Base-by-base conservation (phyloP, 2,329 filamentous ascomycete genomes). In the Thielaviopsis populi region DNA sequence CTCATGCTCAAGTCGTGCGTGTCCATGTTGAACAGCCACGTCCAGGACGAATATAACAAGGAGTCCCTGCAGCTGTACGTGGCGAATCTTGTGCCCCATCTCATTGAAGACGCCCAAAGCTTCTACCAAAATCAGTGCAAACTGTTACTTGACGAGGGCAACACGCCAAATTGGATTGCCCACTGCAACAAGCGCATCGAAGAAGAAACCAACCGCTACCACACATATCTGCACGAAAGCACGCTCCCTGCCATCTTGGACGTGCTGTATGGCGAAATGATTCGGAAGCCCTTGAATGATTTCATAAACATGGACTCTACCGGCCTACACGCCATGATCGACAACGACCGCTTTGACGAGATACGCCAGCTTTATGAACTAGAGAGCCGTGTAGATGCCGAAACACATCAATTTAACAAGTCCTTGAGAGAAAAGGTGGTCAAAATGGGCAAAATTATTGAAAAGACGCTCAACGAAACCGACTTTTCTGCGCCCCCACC, bases 11-110 rank as follows among this genome's bases (percentile, higher is more conserved):
- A 89, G 68, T 87, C 88, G 61, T 92, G 89, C 71, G 82, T 90
- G 2, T 85, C 88, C 69, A 96, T 99, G 91, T 80, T 99, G 5
- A 92, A 95, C 71, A 84, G 84, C 7, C 79, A 99, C 0, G 95
- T 96, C 72, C 88, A 95, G 72, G 86, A 85, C 0, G 83, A 91
- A 64, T 80, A 85, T 3, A 91, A 96, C 71, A 81, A 83, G 4
- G 88, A 95, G 68, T 79, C 83, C 56, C 83, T 89, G 50, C 94
- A 91, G 70, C 78, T 99, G 0, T 99, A 99, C 71, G 75, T 91
- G 37, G 88, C 85, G 0, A 80, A 82, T 0, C 97, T 99, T 69
- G 91, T 99, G 72, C 83, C 83, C 0, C 80, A 82, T 10, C 96
- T 94, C 69, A 74, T 97, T 3, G 74, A 79, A 0, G 82, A 83